A percentile compares a stretch with the other conserved stretches of the same genome.
Evolutionary conservation across 2,329 filamentous ascomycete species (phyloP).

Genomic region (Aspergillus niger): DNA sequence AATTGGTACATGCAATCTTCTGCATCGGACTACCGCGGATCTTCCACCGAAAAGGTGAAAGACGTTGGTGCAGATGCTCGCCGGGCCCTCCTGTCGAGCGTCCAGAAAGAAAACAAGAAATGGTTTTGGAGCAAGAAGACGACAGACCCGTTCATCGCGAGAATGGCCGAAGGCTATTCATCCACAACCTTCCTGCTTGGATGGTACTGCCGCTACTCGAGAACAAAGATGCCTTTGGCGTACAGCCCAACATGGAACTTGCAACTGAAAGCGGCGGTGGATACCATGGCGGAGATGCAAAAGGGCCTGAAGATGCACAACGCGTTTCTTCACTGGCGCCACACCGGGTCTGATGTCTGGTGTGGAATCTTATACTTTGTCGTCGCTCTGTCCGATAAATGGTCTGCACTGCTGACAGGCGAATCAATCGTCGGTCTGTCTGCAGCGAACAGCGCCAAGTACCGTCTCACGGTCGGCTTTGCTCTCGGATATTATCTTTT

Average conservation of each 20-base stretch:
- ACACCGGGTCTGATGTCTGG: conserved; percentile 55
- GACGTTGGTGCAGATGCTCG: conserved; percentile 27
- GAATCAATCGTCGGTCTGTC: conserved; percentile 45
- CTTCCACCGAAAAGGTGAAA: conserved; percentile 1
- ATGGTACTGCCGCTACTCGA: conserved; percentile 51
- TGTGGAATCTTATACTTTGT: conserved; percentile 58
- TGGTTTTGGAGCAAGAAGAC: conserved; percentile 46
- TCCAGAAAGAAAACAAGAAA: conserved; percentile 47
- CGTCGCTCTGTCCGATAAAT: conserved; percentile 57
- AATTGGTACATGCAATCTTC: conserved; percentile 42
- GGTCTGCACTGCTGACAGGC: conserved; percentile 53
- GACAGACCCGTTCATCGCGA: conserved; percentile 49
- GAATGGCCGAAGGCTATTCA: conserved; percentile 53
- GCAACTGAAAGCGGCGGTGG: conserved; percentile 55
- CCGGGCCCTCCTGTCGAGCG: conserved; percentile 48
- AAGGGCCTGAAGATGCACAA: conserved; percentile 59
- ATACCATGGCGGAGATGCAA: conserved; percentile 55
- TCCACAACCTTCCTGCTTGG: conserved; percentile 56
- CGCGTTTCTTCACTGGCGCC: conserved; percentile 60
- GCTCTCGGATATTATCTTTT: conserved; percentile 59
- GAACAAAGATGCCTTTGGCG: conserved; percentile 49
- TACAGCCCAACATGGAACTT: conserved; percentile 61
- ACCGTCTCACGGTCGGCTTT: conserved; percentile 55
- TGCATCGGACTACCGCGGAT: conserved; percentile 30
- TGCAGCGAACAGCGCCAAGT: conserved; percentile 36